Percentiles rank a stretch among this genome's conserved stretches.
These are phyloP conservation scores for Fusarium penzigii DNA, from an alignment of 2,329 filamentous ascomycete species.

Conservation along the genomic window DNA sequence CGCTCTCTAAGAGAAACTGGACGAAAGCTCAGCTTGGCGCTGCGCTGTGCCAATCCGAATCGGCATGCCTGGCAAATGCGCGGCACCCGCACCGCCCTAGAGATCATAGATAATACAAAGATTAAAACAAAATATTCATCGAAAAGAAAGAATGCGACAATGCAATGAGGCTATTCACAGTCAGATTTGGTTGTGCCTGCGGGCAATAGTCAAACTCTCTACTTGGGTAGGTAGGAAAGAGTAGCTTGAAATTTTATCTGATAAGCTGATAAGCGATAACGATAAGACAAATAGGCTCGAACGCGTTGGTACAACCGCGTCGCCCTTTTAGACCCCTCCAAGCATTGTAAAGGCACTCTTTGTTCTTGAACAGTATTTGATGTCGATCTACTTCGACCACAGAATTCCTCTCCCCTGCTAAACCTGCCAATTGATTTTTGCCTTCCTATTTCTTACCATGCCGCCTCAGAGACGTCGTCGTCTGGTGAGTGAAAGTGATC, in stretches of 20 bases:
- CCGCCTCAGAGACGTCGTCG: constrained; percentile 36
- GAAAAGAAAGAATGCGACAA: constrained; percentile 11
- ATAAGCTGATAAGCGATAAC: constrained; percentile 29
- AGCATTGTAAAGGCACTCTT: neutral
- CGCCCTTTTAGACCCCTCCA: constrained; percentile 9
- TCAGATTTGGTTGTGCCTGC: neutral
- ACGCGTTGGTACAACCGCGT: constrained; percentile 21
- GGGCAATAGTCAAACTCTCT: constrained; percentile 1
- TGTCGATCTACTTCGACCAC: neutral
- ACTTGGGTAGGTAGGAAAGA: neutral
- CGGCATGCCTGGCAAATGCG: constrained; percentile 38
- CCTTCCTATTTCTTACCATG: constrained; percentile 24
- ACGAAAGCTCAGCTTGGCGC: constrained; percentile 9
- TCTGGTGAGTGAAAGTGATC: constrained; percentile 28
- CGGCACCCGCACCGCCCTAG: constrained; percentile 34
- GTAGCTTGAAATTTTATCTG: constrained; percentile 27
- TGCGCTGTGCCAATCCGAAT: constrained; percentile 29
- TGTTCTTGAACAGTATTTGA: neutral
- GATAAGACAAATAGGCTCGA: constrained; percentile 16
- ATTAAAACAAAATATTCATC: constrained; percentile 8
- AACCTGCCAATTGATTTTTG: no score
- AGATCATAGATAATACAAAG: constrained; percentile 35
- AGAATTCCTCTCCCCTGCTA: neutral
- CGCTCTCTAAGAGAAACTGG: constrained; percentile 9
- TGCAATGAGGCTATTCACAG: constrained; percentile 3